Conservation (phyloP, 495 filamentous ascomycete genomes). For the Penicillium subrubescens region DNA sequence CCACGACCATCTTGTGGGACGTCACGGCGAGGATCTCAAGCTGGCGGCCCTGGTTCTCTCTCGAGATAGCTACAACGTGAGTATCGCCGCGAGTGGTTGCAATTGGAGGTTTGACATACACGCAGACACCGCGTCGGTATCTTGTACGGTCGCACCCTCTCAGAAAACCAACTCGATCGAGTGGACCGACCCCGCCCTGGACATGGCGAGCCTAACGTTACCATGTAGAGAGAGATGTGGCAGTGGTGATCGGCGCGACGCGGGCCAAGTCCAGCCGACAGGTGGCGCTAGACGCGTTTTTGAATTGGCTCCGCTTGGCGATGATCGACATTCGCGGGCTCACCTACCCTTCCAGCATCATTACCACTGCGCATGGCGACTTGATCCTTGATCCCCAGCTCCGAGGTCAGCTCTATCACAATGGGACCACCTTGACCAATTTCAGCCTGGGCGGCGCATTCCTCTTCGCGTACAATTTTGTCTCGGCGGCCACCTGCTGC, state of each 20-base stretch:
- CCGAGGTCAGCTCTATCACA: neutral
- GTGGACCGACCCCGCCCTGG: conserved; percentile 1
- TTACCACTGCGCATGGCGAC: neutral
- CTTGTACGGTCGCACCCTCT: no score
- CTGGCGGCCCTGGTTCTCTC: conserved; percentile 26
- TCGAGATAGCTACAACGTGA: conserved; percentile 20
- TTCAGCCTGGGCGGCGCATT: neutral
- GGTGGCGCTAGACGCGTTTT: conserved; percentile 1
- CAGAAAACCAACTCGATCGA: no score
- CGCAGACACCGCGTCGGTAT: no score
- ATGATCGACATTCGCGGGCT: neutral
- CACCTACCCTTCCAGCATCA: neutral
- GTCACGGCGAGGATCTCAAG: conserved; percentile 34
- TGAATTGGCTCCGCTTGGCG: neutral
- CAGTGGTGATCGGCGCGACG: conserved; percentile 19
- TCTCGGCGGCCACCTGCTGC: no score
- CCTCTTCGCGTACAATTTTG: no score
- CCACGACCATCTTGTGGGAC: conserved; percentile 15
- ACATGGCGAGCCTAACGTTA: conserved; percentile 12
- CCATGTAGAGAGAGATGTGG: conserved; percentile 25
- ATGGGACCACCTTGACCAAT: neutral
- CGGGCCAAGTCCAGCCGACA: conserved; percentile 9
- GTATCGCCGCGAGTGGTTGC: conserved; percentile 16
- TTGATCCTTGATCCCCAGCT: neutral
- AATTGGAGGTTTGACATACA: no score